phyloP scores from a whole-genome alignment of 2,329 filamentous ascomycete genomes.

The Epichloe amarillans region DNA sequence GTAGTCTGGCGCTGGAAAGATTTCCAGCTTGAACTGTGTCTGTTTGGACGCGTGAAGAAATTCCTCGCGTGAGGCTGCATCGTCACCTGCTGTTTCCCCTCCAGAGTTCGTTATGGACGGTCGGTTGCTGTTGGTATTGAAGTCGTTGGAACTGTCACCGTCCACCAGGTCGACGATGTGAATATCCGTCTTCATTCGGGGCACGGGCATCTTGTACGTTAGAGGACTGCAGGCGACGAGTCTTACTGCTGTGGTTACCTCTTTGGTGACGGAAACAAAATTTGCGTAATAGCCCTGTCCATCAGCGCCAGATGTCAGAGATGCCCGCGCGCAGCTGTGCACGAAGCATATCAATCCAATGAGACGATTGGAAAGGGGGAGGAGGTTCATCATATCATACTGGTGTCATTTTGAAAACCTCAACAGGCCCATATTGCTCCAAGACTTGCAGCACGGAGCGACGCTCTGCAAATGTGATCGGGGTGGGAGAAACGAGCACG shows the following conservation, averaged over 20 bases:
- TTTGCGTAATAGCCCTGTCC: conserved; percentile 31
- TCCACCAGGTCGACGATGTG: conserved; percentile 20
- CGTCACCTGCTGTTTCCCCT: not conserved
- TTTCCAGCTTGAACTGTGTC: conserved; percentile 28
- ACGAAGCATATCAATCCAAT: not conserved
- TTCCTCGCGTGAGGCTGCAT: not conserved
- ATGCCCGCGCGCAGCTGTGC: not conserved
- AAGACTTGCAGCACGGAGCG: conserved; percentile 40
- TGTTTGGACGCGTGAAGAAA: conserved; percentile 3
- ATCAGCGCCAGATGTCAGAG: not conserved
- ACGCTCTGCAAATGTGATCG: conserved; percentile 38
- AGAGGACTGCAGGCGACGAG: conserved; percentile 34
- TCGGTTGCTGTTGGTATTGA: conserved; percentile 3
- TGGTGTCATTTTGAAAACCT: conserved; percentile 33
- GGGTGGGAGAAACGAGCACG: conserved; percentile 37
- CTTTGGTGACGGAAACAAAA: conserved; percentile 36
- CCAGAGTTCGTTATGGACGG: not conserved
- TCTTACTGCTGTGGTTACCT: conserved; percentile 22
- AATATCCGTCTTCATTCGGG: conserved; percentile 15
- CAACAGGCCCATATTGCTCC: conserved; percentile 34
- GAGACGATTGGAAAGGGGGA: not conserved
- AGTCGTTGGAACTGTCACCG: conserved; percentile 6
- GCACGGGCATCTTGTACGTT: conserved; percentile 27
- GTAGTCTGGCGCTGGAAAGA: conserved; percentile 26
- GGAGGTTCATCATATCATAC: conserved; percentile 7